These are phyloP conservation scores for Dactylorhiza incarnata DNA, from an alignment of 106 monocot species.

Conservation along the genomic window DNA sequence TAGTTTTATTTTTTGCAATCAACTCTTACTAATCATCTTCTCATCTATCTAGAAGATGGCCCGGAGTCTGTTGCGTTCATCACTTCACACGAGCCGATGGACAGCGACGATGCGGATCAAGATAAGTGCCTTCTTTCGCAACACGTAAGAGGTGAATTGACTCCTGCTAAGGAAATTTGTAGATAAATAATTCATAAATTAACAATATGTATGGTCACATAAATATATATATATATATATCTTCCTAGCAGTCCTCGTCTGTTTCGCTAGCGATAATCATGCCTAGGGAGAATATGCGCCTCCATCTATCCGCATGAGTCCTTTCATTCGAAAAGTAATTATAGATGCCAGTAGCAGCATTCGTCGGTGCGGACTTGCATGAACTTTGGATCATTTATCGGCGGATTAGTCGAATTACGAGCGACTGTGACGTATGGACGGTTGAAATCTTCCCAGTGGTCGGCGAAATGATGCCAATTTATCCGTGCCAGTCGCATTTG, in stretches of 20 bases:
- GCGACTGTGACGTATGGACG: no score
- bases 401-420: no score
- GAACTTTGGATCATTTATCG: no score
- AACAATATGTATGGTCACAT: neutral
- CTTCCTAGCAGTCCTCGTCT: no score
- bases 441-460: neutral
- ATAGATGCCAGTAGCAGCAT: no score
- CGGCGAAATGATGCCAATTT: neutral
- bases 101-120: conserved; percentile 76
- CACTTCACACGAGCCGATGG: conserved; percentile 27
- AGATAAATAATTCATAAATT: conserved; percentile 11
- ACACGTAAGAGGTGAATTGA: conserved; percentile 23
- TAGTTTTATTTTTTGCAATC: neutral
- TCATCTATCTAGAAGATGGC: neutral
- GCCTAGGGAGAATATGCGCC: no score
- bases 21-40: neutral
- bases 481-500: neutral
- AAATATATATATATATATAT: no score
- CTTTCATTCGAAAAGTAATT: no score
- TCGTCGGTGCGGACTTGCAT: no score
- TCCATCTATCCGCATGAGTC: no score
- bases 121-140: conserved; percentile 62
- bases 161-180: conserved; percentile 42
- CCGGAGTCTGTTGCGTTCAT: neutral
- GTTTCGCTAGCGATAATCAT: no score